Percentiles rank a stretch among this genome's conserved stretches.
Conservation (phyloP, 768 basidiomycete genomes). For the Suillus hirtellus region DNA sequence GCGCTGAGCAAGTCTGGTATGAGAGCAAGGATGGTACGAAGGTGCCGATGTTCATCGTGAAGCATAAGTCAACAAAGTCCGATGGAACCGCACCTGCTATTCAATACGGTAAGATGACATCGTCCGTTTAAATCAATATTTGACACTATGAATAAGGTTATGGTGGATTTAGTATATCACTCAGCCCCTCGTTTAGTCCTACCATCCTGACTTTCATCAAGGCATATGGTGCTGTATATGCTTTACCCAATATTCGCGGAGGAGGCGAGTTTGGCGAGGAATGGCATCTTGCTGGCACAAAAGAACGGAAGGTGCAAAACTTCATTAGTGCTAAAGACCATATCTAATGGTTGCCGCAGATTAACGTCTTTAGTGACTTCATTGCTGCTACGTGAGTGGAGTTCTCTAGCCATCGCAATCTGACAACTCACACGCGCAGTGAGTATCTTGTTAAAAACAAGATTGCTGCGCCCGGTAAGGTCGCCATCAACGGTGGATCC, state of each 20-base stretch:
- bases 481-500: slow-evolving; percentile 77
- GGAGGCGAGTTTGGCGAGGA: slow-evolving; percentile 81
- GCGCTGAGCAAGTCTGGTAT: slow-evolving; percentile 78
- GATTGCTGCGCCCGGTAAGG: slow-evolving; percentile 65
- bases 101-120: slow-evolving; percentile 60
- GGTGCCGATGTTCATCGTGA: slow-evolving; percentile 85
- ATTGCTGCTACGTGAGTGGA: slow-evolving; percentile 70
- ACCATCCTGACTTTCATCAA: slow-evolving; percentile 73
- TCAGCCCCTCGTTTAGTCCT: slow-evolving; percentile 72
- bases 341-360: slow-evolving; percentile 35
- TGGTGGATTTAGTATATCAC: slow-evolving; percentile 76
- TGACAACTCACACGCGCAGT: slow-evolving; percentile 34
- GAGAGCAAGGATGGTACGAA: slow-evolving; percentile 75
- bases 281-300: slow-evolving; percentile 77
- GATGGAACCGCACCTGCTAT: slow-evolving; percentile 78
- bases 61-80: slow-evolving; percentile 65
- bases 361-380: slow-evolving; percentile 81
- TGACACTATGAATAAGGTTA: slow-evolving; percentile 48
- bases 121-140: not conserved
- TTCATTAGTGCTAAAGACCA: not conserved
- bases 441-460: slow-evolving; percentile 74
- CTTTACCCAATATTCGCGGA: slow-evolving; percentile 60
- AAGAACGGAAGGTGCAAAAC: slow-evolving; percentile 61
- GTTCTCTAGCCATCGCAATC: slow-evolving; percentile 4
- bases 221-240: slow-evolving; percentile 66